These are phyloP conservation scores for Chrysanthemum makinoi DNA, from an alignment of 129 eudicot species.

Conservation along the genomic window DNA sequence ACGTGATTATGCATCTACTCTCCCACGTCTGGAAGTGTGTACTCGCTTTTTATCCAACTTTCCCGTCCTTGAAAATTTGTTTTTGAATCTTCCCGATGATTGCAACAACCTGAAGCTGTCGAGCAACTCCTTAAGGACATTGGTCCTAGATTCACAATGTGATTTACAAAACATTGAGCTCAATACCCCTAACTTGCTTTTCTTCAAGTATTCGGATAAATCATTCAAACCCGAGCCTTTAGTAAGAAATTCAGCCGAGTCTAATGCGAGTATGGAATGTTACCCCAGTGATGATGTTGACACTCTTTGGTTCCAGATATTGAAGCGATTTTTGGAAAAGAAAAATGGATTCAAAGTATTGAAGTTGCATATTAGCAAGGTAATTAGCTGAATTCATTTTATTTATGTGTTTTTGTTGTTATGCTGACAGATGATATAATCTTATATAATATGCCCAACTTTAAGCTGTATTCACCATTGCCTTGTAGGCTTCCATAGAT, in stretches of 20 bases:
- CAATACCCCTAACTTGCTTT: neutral
- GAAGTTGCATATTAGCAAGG: neutral
- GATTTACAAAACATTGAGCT: neutral
- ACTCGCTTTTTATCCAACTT: neutral
- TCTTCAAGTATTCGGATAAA: neutral
- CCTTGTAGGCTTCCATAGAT: neutral
- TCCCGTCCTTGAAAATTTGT: conserved; percentile 5
- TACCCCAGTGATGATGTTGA: neutral
- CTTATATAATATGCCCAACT: neutral
- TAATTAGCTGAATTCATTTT: neutral
- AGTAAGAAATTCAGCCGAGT: neutral
- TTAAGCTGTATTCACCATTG: neutral
- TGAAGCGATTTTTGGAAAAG: conserved; percentile 3
- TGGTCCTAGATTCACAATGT: neutral
- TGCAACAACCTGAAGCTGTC: conserved; percentile 8
- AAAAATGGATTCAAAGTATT: conserved; percentile 7
- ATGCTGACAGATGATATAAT: neutral
- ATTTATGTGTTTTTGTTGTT: conserved; percentile 2
- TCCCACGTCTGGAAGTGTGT: too few relatives aligned
- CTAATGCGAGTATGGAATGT: neutral
- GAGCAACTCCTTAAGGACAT: neutral
- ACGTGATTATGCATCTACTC: neutral
- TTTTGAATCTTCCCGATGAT: neutral
- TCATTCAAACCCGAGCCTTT: neutral
- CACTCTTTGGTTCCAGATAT: conserved; percentile 9